Conservation (phyloP, 441 rosid species). For the Erodium trifolium region DNA sequence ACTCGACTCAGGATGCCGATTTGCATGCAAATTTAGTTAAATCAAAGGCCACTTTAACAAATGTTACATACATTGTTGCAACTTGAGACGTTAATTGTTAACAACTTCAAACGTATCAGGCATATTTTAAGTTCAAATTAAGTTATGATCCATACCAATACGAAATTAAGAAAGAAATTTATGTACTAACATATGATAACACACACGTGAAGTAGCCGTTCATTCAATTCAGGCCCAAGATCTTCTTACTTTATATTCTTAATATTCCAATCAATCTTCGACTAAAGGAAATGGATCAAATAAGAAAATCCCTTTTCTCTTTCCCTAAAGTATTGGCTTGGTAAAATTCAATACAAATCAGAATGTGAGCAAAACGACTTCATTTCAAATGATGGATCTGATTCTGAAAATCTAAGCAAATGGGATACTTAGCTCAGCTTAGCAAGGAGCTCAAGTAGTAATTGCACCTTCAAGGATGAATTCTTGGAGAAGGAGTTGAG, state of each 20-base stretch:
- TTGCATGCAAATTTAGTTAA: background rate
- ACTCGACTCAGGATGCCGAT: background rate
- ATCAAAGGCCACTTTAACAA: background rate
- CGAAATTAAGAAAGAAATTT: background rate
- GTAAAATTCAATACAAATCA: background rate
- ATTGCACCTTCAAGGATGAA: constrained; percentile 44
- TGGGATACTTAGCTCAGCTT: background rate
- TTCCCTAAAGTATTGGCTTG: no score
- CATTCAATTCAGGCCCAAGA: no score
- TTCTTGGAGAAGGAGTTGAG: constrained; percentile 34
- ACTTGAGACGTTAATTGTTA: background rate
- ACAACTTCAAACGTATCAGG: background rate
- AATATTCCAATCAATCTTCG: no score
- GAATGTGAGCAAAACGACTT: background rate
- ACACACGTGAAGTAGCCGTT: no score
- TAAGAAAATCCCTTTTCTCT: no score
- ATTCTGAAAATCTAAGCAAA: background rate
- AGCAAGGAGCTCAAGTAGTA: background rate
- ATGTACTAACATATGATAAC: background rate
- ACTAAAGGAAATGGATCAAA: no score
- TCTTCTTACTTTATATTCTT: no score
- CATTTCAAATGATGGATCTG: background rate
- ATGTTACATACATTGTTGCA: background rate
- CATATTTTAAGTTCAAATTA: background rate
- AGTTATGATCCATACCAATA: no score